phyloP scores from a whole-genome alignment of 2,329 filamentous ascomycete species.

The Phyllachora maydis region DNA sequence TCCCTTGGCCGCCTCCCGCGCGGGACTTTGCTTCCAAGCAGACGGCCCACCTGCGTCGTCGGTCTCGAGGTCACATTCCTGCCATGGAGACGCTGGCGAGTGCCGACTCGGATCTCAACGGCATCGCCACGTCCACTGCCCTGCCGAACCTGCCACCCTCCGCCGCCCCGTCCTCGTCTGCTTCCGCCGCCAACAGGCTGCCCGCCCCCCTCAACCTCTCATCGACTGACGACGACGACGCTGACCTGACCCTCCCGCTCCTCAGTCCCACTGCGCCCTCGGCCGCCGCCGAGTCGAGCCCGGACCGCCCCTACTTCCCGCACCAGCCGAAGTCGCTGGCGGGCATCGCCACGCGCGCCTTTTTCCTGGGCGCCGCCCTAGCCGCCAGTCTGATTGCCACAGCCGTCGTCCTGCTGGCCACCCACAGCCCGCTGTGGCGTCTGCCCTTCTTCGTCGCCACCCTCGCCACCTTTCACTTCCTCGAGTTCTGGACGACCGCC shows the following conservation, averaged over 20 bases:
- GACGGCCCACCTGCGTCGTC: no score
- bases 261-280: constrained; percentile 11
- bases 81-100: no score
- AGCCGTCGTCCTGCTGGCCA: constrained; percentile 12
- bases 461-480: constrained; percentile 75
- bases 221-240: constrained; percentile 24
- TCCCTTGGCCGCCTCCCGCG: no score
- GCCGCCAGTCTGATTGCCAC: constrained; percentile 14
- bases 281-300: constrained; percentile 8
- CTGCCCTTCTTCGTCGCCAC: constrained; percentile 44
- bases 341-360: constrained; percentile 36
- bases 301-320: constrained; percentile 15
- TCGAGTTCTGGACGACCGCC: constrained; percentile 88
- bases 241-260: constrained; percentile 5
- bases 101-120: no score
- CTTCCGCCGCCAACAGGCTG: neutral
- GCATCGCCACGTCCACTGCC: no score
- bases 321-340: constrained; percentile 33
- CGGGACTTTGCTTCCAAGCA: no score
- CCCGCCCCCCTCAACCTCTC: constrained; percentile 1
- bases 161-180: no score
- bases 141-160: constrained; percentile 13
- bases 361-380: constrained; percentile 26
- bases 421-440: constrained; percentile 32
- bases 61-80: no score